Evolutionary conservation across 495 filamentous ascomycete genomes (phyloP).

Genomic region (Tuber brumale): DNA sequence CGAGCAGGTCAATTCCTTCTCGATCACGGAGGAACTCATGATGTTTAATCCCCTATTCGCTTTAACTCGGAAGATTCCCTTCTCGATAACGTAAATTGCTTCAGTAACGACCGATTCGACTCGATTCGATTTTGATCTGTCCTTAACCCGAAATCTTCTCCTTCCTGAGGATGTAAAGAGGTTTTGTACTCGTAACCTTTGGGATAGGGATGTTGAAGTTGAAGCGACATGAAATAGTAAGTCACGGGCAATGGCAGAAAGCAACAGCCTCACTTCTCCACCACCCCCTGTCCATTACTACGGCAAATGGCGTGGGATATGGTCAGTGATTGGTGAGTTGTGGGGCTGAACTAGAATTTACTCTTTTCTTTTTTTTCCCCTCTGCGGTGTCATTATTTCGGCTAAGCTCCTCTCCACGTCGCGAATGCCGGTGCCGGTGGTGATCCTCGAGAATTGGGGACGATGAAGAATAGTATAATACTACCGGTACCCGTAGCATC

Average conservation of each 20-base stretch:
- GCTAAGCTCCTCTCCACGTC: background rate
- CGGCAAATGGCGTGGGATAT: background rate
- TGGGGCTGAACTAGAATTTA: background rate
- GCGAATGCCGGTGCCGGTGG: background rate
- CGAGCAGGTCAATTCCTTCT: slow-evolving; percentile 86
- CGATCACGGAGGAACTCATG: slow-evolving; percentile 47
- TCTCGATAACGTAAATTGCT: background rate
- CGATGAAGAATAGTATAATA: background rate
- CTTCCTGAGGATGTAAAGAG: background rate
- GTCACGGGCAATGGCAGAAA: background rate
- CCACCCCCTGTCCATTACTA: background rate
- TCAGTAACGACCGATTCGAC: background rate
- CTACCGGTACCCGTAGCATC: background rate
- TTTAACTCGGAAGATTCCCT: background rate
- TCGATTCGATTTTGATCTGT: background rate
- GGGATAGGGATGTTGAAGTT: background rate
- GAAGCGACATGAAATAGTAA: background rate
- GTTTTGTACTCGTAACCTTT: background rate
- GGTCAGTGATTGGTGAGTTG: background rate
- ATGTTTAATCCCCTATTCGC: slow-evolving; percentile 3
- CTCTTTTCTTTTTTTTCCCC: background rate
- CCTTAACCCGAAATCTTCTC: background rate
- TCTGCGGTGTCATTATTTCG: background rate
- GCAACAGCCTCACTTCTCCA: background rate
- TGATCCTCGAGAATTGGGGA: background rate